Percentiles rank a stretch among this genome's conserved stretches.
phyloP scores from a whole-genome alignment of 768 basidiomycete species.

The Lactarius hengduanensis region DNA sequence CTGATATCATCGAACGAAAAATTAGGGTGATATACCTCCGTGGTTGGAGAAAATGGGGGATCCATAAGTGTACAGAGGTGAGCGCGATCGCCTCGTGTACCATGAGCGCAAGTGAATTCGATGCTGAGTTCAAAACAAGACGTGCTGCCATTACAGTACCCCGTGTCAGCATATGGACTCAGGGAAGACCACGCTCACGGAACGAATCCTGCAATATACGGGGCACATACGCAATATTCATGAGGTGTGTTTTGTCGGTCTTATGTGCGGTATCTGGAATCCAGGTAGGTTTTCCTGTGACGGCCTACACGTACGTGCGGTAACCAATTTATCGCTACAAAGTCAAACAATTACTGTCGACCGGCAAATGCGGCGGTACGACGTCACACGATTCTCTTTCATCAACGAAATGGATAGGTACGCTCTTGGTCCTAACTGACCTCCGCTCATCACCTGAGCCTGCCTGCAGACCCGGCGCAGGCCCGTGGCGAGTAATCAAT shows the following conservation, averaged over 20 bases:
- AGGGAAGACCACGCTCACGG: constrained; percentile 97
- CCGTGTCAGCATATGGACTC: constrained; percentile 95
- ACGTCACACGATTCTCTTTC: constrained; percentile 93
- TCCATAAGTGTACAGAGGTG: too few relatives aligned
- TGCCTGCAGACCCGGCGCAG: constrained; percentile 78
- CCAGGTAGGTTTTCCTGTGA: constrained; percentile 51
- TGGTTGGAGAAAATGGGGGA: too few relatives aligned
- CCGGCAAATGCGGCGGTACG: constrained; percentile 96
- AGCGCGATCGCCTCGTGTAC: too few relatives aligned
- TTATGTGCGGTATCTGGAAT: constrained; percentile 97
- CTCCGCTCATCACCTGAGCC: background rate
- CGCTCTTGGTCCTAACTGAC: constrained; percentile 10
- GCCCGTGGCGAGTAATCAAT: constrained; percentile 91
- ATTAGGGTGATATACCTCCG: too few relatives aligned
- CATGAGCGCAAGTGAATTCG: too few relatives aligned
- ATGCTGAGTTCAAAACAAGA: too few relatives aligned
- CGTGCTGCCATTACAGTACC: too few relatives aligned
- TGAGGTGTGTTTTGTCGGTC: constrained; percentile 72
- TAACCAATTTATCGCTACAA: constrained; percentile 38
- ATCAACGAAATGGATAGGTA: constrained; percentile 99
- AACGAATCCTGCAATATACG: constrained; percentile 94
- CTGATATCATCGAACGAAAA: too few relatives aligned
- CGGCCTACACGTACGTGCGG: background rate
- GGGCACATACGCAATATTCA: constrained; percentile 95
- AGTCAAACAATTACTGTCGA: constrained; percentile 99